Evolutionary conservation across 257 asterid species (phyloP).

Genomic region (Solanum chiquidenum): DNA sequence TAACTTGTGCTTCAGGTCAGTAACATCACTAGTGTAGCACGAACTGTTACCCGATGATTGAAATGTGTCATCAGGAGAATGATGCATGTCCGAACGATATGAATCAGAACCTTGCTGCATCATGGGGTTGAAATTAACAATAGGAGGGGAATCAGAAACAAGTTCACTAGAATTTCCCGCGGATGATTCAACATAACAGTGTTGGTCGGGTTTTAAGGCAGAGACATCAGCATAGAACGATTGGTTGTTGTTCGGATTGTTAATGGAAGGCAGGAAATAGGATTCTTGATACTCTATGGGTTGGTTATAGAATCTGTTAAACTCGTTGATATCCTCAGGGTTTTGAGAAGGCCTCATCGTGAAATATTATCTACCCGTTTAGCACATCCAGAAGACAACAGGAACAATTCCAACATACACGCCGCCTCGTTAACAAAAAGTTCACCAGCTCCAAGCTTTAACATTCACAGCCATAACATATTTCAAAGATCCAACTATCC

Average conservation of each 20-base stretch:
- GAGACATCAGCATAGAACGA: conserved; percentile 2
- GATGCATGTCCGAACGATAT: conserved; percentile 1
- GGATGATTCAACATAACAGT: neutral
- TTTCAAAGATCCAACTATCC: neutral
- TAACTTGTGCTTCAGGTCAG: conserved; percentile 9
- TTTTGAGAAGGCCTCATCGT: conserved; percentile 12
- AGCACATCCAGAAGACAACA: neutral
- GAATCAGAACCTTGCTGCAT: conserved; percentile 2
- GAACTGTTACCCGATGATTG: neutral
- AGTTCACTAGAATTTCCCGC: neutral
- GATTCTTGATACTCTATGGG: conserved; percentile 2
- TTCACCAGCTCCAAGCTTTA: neutral
- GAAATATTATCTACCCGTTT: neutral
- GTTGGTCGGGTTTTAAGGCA: neutral
- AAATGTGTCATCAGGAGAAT: conserved; percentile 3
- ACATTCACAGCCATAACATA: neutral
- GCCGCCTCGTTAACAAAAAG: neutral
- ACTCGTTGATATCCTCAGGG: neutral
- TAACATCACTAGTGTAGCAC: conserved; percentile 3
- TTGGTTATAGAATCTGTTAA: neutral
- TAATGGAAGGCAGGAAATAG: neutral
- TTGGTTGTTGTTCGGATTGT: conserved; percentile 3
- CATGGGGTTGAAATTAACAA: conserved; percentile 2
- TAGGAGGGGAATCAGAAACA: neutral
- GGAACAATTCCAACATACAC: neutral